Evolutionary conservation across 768 basidiomycete species (phyloP).

Genomic region (Russula lepida): DNA sequence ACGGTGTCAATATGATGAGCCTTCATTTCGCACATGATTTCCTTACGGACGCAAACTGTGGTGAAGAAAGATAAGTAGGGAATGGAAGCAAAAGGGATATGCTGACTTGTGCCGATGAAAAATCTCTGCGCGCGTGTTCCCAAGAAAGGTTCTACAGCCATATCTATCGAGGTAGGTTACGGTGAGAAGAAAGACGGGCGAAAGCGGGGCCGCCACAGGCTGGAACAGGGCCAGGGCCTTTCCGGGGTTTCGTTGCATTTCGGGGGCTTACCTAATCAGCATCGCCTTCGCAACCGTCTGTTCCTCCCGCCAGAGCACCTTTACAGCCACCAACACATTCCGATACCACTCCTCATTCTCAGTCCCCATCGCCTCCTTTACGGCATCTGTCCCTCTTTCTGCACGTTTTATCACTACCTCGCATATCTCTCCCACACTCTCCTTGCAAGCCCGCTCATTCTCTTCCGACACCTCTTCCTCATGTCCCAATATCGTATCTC

Average conservation of each 20-base stretch:
- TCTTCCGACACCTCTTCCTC: slow-evolving; percentile 23
- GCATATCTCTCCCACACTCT: slow-evolving; percentile 32
- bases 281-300: slow-evolving; percentile 42
- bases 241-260: no score
- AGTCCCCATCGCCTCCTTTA: slow-evolving; percentile 30
- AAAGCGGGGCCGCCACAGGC: no score
- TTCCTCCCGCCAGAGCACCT: slow-evolving; percentile 55
- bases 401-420: slow-evolving; percentile 39
- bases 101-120: slow-evolving; percentile 61
- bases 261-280: background rate
- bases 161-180: slow-evolving; percentile 29
- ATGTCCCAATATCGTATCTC: slow-evolving; percentile 36
- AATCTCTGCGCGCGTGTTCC: slow-evolving; percentile 63
- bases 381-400: slow-evolving; percentile 41
- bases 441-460: slow-evolving; percentile 28
- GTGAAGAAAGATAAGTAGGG: background rate
- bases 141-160: slow-evolving; percentile 66
- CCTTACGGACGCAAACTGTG: slow-evolving; percentile 4
- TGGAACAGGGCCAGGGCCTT: no score
- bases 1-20: background rate
- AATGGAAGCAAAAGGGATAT: background rate
- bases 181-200: no score
- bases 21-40: background rate
- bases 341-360: slow-evolving; percentile 10
- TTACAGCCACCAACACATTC: slow-evolving; percentile 30